Evolutionary conservation across 2,329 filamentous ascomycete species (phyloP).

Genomic region (Arachnomyces sp.): DNA sequence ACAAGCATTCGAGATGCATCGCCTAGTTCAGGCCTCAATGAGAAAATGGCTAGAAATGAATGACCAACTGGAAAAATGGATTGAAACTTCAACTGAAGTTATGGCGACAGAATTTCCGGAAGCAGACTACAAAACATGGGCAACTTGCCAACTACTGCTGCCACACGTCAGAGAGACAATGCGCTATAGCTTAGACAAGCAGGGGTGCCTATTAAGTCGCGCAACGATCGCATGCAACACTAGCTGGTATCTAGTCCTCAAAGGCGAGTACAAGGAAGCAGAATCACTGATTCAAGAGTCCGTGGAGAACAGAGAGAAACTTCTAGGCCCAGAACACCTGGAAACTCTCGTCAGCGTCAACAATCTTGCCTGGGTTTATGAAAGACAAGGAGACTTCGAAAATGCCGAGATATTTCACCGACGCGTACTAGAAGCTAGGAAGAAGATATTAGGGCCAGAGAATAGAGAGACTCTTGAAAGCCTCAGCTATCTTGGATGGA

Average conservation of each 20-base stretch:
- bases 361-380: constrained; percentile 10
- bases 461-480: constrained; percentile 16
- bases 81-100: background rate
- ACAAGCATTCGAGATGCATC: constrained; percentile 19
- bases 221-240: background rate
- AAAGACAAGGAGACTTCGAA: constrained; percentile 4
- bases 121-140: constrained; percentile 17
- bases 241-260: constrained; percentile 7
- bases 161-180: constrained; percentile 21
- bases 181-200: too few species aligned
- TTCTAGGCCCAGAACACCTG: constrained; percentile 18
- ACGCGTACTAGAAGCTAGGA: constrained; percentile 5
- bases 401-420: constrained; percentile 6
- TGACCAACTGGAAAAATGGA: constrained; percentile 19
- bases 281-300: constrained; percentile 13
- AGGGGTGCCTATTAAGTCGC: too few species aligned
- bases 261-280: too few species aligned
- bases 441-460: constrained; percentile 10
- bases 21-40: constrained; percentile 20
- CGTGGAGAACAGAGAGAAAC: constrained; percentile 11
- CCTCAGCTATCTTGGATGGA: constrained; percentile 11
- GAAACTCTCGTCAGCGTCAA: constrained; percentile 17
- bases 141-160: constrained; percentile 9
- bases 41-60: constrained; percentile 20
- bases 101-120: constrained; percentile 15